Conservation (phyloP, 371 early-diverging fungal genomes). For the Actinomortierella ambigua region DNA sequence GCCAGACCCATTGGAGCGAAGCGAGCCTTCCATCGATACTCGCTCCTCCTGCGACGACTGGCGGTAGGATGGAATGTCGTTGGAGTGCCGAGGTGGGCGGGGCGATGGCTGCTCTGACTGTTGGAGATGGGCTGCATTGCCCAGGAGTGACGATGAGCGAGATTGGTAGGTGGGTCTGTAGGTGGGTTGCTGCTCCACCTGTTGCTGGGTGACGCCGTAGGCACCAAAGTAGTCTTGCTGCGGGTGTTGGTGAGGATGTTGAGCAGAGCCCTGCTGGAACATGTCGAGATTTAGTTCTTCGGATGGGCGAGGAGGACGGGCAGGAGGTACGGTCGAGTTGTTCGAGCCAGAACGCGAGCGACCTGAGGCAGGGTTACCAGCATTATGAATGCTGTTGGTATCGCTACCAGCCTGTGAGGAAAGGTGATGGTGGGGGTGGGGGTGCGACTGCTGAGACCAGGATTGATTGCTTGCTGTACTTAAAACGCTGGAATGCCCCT, state of each 20-base stretch:
- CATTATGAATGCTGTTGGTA: slow-evolving; percentile 1
- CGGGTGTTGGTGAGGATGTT: slow-evolving; percentile 2
- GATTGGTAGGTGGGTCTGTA: slow-evolving; percentile 3
- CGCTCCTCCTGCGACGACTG: slow-evolving; percentile 18
- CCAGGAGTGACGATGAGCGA: slow-evolving; percentile 10
- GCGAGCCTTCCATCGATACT: background rate
- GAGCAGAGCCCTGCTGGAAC: no score
- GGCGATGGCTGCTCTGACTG: slow-evolving; percentile 8
- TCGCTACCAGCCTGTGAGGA: no score
- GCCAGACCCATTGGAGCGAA: slow-evolving; percentile 3
- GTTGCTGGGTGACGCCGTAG: no score
- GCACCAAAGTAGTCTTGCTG: background rate
- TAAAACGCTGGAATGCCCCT: no score
- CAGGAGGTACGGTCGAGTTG: no score
- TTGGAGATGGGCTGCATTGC: background rate
- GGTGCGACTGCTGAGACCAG: no score
- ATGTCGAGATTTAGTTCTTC: no score
- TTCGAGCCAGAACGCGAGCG: background rate
- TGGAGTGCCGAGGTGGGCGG: slow-evolving; percentile 7
- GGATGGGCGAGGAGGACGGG: no score
- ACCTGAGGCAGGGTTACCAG: slow-evolving; percentile 11
- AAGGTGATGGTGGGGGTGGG: no score
- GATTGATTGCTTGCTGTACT: no score
- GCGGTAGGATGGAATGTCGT: slow-evolving; percentile 15
- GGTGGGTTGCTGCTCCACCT: no score